A percentile compares a stretch with the other conserved stretches of the same genome.
phyloP scores from a whole-genome alignment of 2,329 filamentous ascomycete genomes.

The Diaporthe ampelina region DNA sequence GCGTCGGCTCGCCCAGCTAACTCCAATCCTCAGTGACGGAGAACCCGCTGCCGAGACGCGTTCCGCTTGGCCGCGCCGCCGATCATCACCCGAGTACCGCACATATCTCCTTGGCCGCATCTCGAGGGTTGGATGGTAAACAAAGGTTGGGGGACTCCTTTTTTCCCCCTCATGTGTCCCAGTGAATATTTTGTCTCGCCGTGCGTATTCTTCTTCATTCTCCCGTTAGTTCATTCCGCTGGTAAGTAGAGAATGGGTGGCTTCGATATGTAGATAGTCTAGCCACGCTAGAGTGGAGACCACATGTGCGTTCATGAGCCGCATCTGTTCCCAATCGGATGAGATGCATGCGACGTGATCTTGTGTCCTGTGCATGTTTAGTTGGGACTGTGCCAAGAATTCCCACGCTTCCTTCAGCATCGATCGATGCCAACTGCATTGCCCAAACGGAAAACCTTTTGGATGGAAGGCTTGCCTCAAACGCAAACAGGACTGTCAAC shows the following conservation, averaged over 20 bases:
- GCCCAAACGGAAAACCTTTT: background rate
- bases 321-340: background rate
- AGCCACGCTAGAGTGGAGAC: background rate
- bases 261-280: too few relatives aligned
- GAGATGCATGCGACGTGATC: background rate
- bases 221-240: background rate
- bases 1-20: background rate
- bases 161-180: background rate
- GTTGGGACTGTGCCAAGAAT: background rate
- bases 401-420: background rate
- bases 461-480: background rate
- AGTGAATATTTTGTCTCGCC: background rate
- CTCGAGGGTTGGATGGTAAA: background rate
- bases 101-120: constrained; percentile 3
- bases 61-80: constrained; percentile 18
- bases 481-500: background rate
- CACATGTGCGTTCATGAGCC: background rate
- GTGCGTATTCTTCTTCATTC: background rate
- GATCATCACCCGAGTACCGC: constrained; percentile 20
- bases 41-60: constrained; percentile 7
- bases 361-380: background rate
- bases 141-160: background rate
- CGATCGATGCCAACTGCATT: background rate
- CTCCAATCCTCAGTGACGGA: constrained; percentile 9
- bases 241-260: too few relatives aligned